Percentiles rank a stretch among this genome's conserved stretches.
Conservation (phyloP, 331 rosid species). For the Malus hybrid region DNA sequence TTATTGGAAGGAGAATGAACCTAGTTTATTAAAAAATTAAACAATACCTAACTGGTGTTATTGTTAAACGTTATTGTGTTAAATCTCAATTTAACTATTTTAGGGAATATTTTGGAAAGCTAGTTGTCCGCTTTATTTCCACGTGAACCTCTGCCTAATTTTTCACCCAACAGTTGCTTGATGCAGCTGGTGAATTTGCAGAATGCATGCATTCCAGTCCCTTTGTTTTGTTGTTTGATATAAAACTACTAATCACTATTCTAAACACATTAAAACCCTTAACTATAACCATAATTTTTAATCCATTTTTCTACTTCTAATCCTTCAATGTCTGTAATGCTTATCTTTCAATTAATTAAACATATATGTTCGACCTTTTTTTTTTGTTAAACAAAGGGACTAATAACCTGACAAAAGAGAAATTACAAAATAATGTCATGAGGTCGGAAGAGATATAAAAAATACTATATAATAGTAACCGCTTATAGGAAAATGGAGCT, state of each 20-base stretch:
- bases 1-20: too few species aligned
- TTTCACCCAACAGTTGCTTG: background rate
- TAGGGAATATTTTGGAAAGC: slow-evolving; percentile 29
- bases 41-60: too few species aligned
- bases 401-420: too few species aligned
- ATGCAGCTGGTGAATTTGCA: background rate
- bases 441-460: too few species aligned
- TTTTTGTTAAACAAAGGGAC: too few species aligned
- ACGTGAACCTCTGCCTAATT: slow-evolving; percentile 11
- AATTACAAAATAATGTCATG: too few species aligned
- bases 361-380: background rate
- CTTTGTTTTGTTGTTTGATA: background rate
- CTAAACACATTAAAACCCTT: background rate
- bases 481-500: too few species aligned
- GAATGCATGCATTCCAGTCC: slow-evolving; percentile 6
- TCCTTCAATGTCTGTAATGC: background rate
- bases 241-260: background rate
- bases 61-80: background rate
- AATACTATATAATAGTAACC: too few species aligned
- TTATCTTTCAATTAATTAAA: background rate
- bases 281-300: background rate
- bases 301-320: background rate
- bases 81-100: background rate
- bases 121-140: slow-evolving; percentile 14
- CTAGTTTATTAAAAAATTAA: too few species aligned